These are phyloP conservation scores for Macrolepiota fuliginosa DNA, from an alignment of 768 basidiomycete genomes.

Conservation along the genomic window DNA sequence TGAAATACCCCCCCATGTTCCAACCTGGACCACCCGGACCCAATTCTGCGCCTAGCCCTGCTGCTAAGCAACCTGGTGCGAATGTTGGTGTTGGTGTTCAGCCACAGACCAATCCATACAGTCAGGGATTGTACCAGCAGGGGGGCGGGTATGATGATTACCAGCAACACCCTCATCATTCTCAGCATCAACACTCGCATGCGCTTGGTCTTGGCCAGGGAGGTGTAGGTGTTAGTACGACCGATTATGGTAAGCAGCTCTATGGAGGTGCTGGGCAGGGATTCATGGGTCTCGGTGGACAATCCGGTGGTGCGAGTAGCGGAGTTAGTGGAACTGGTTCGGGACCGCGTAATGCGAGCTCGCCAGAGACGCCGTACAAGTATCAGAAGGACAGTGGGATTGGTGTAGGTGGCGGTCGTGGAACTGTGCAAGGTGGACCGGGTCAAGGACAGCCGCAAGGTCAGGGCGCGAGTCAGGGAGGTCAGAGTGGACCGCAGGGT, in stretches of 20 bases:
- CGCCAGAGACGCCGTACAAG: slow-evolving; percentile 75
- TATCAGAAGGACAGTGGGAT: slow-evolving; percentile 64
- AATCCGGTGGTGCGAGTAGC: slow-evolving; percentile 35
- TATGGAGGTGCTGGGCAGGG: slow-evolving; percentile 50
- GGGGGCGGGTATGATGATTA: slow-evolving; percentile 39
- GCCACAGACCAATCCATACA: slow-evolving; percentile 56
- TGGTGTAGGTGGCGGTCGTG: slow-evolving; percentile 44
- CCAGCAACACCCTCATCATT: slow-evolving; percentile 52
- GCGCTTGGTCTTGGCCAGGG: slow-evolving; percentile 42
- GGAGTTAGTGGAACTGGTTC: slow-evolving; percentile 36
- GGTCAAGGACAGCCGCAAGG: slow-evolving; percentile 55
- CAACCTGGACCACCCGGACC: slow-evolving; percentile 70
- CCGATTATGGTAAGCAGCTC: slow-evolving; percentile 43
- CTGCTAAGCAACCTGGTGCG: slow-evolving; percentile 61
- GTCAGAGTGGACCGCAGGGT: slow-evolving; percentile 48
- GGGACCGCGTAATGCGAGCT: slow-evolving; percentile 52
- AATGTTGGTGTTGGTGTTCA: slow-evolving; percentile 46
- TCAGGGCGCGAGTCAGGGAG: slow-evolving; percentile 43
- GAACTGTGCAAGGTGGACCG: slow-evolving; percentile 42
- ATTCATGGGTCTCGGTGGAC: slow-evolving; percentile 63
- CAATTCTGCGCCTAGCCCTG: slow-evolving; percentile 61
- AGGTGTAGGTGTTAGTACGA: slow-evolving; percentile 31
- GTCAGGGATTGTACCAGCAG: slow-evolving; percentile 64
- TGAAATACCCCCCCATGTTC: slow-evolving; percentile 78
- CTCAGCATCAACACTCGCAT: slow-evolving; percentile 49